Evolutionary conservation across 73 alveolate genomes (phyloP).

Genomic region (Symbiodinium pilosum): DNA sequence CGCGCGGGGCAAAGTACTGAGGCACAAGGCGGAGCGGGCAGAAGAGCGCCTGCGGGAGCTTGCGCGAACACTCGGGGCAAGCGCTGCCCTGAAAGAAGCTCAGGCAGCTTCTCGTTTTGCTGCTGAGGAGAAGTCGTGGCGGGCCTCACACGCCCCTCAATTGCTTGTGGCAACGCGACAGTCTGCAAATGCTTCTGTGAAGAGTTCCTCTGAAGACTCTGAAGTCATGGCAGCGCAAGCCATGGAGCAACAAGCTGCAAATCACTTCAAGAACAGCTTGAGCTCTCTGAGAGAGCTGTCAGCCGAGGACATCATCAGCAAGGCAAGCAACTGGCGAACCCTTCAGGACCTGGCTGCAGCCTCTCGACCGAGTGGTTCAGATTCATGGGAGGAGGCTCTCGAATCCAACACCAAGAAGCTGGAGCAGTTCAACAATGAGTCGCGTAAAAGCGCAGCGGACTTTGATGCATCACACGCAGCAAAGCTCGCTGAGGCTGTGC

Average conservation of each 20-base stretch:
- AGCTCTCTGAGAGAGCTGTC: not conserved
- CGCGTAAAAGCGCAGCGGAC: not conserved
- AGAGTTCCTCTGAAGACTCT: no score
- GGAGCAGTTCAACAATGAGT: not conserved
- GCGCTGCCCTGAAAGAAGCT: not conserved
- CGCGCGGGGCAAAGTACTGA: not conserved
- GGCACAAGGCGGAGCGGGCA: not conserved
- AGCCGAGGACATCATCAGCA: not conserved
- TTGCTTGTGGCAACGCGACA: not conserved
- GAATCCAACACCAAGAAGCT: not conserved
- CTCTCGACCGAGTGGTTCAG: not conserved
- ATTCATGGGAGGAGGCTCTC: not conserved
- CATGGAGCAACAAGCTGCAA: not conserved
- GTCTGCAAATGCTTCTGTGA: not conserved
- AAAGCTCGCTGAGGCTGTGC: not conserved
- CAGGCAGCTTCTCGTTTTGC: not conserved
- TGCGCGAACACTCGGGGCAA: not conserved
- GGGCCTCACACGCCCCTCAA: not conserved
- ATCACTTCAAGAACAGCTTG: not conserved
- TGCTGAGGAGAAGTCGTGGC: not conserved
- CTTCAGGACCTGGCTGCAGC: not conserved
- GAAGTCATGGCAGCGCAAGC: not conserved
- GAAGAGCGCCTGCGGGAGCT: not conserved
- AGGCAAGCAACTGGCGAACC: not conserved
- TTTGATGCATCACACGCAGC: not conserved